Conservation (phyloP, 805 yeast genomes). For the Kluyveromyces nonfermentans region DNA sequence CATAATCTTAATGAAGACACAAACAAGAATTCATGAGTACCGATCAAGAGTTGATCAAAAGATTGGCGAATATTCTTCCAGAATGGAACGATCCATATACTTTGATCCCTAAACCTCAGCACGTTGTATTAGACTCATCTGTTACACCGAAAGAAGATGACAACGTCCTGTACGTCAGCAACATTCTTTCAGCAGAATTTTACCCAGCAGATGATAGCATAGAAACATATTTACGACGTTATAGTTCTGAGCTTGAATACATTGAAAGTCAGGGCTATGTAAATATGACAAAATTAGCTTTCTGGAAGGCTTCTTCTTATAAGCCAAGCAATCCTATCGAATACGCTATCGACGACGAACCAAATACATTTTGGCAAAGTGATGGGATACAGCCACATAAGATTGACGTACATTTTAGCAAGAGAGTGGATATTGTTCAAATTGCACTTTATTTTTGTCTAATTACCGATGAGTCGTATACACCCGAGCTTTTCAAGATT, state of each 20-base stretch:
- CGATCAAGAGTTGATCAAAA: neutral
- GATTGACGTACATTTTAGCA: slow-evolving; percentile 70
- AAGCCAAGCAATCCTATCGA: slow-evolving; percentile 65
- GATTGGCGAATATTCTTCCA: neutral
- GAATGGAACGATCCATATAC: slow-evolving; percentile 1
- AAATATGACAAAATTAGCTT: slow-evolving; percentile 73
- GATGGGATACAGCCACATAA: slow-evolving; percentile 88
- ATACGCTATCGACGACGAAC: slow-evolving; percentile 66
- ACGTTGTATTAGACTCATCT: slow-evolving; percentile 15
- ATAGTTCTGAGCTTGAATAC: slow-evolving; percentile 15
- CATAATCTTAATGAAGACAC: no score
- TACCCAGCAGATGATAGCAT: slow-evolving; percentile 14
- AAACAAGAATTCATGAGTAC: neutral
- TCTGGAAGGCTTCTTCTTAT: slow-evolving; percentile 73
- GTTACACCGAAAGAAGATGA: slow-evolving; percentile 4
- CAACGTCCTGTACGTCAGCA: slow-evolving; percentile 11
- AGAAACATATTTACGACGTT: slow-evolving; percentile 12
- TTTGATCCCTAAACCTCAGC: slow-evolving; percentile 7
- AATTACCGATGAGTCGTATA: slow-evolving; percentile 77
- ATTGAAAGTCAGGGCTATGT: slow-evolving; percentile 38
- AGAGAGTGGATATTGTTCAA: slow-evolving; percentile 57
- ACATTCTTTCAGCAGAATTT: slow-evolving; percentile 10
- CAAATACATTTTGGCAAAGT: slow-evolving; percentile 82
- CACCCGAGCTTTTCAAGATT: slow-evolving; percentile 44
- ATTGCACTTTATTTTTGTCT: slow-evolving; percentile 66